Conservation (phyloP, 257 asterid species). For the Capsicum baccatum region DNA sequence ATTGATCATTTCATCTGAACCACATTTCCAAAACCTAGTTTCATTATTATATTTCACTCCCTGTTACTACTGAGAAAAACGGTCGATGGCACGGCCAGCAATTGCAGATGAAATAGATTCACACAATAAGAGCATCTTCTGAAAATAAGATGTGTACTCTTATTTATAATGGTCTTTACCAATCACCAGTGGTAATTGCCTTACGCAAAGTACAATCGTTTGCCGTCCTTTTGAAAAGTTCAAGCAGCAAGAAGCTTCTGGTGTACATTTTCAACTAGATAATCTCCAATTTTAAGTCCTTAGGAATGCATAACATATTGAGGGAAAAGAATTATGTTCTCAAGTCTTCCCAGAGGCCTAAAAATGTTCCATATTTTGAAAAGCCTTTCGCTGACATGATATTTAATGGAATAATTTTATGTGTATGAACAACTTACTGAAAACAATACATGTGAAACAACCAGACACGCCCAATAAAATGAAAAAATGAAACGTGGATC, state of each 20-base stretch:
- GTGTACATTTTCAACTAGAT: background rate
- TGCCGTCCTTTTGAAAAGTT: background rate
- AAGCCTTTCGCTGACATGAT: background rate
- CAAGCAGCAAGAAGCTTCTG: background rate
- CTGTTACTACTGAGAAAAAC: too few species aligned
- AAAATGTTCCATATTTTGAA: background rate
- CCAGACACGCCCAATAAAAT: background rate
- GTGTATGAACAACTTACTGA: background rate
- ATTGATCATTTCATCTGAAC: too few species aligned
- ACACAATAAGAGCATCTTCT: background rate
- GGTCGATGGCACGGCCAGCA: background rate
- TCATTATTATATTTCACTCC: background rate
- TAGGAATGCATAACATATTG: background rate
- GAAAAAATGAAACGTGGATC: too few species aligned
- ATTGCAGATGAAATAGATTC: background rate
- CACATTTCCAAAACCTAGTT: background rate
- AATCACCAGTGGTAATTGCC: background rate
- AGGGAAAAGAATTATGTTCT: background rate
- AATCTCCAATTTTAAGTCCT: background rate
- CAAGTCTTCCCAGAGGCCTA: too few species aligned
- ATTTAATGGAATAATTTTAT: background rate
- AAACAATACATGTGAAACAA: background rate
- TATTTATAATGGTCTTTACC: background rate
- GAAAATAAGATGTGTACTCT: too few species aligned
- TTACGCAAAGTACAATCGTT: background rate